phyloP scores from a whole-genome alignment of 306 rosid species.

The Acacia acuminata region DNA sequence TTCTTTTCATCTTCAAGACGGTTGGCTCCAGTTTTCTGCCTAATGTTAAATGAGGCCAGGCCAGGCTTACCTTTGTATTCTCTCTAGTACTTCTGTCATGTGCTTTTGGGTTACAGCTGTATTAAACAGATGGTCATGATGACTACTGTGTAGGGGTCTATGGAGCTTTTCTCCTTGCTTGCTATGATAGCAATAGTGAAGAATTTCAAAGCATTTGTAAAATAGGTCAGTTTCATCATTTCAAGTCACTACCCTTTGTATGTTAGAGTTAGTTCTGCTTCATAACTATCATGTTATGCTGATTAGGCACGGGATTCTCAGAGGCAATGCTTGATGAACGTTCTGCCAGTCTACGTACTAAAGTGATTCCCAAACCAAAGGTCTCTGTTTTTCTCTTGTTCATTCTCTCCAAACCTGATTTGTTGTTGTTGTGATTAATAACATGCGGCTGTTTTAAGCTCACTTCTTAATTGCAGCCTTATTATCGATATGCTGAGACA shows the following conservation, averaged over 20 bases:
- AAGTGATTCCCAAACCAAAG: slow-evolving; percentile 85
- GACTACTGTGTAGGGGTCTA: slow-evolving; percentile 71
- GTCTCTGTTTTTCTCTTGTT: slow-evolving; percentile 38
- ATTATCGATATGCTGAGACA: slow-evolving; percentile 61
- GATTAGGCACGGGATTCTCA: slow-evolving; percentile 81
- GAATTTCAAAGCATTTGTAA: slow-evolving; percentile 96
- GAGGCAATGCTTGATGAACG: slow-evolving; percentile 78
- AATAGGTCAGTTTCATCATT: slow-evolving; percentile 64
- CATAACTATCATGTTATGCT: slow-evolving; percentile 26
- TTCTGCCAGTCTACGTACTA: slow-evolving; percentile 70
- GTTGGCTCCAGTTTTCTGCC: background rate
- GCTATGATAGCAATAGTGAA: slow-evolving; percentile 72
- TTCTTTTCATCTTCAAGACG: background rate
- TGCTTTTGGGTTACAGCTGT: slow-evolving; percentile 15
- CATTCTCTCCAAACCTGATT: slow-evolving; percentile 20
- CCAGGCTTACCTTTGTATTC: slow-evolving; percentile 1
- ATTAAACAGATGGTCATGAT: slow-evolving; percentile 28
- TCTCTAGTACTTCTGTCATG: slow-evolving; percentile 27
- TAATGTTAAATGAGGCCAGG: background rate
- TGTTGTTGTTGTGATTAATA: slow-evolving; percentile 5
- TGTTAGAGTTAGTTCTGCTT: slow-evolving; percentile 30
- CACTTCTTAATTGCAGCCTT: slow-evolving; percentile 43
- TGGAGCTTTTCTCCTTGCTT: slow-evolving; percentile 93
- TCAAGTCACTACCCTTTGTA: slow-evolving; percentile 12
- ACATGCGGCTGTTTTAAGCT: slow-evolving; percentile 21